Conservation (phyloP, 75 land plant genomes). For the Larix kaempferi region DNA sequence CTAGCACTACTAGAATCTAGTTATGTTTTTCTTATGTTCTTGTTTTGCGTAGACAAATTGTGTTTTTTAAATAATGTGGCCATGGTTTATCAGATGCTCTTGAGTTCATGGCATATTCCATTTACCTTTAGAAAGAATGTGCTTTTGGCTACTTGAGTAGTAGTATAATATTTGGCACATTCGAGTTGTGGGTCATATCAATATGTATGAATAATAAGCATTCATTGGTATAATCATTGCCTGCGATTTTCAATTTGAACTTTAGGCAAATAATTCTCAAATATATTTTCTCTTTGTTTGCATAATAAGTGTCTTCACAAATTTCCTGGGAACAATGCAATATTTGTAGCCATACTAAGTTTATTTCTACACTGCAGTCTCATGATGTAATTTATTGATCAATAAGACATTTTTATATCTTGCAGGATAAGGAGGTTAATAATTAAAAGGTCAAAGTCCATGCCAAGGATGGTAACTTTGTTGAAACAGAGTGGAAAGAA, state of each 20-base stretch:
- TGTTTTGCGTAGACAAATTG: background rate
- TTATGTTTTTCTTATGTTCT: background rate
- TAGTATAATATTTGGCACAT: background rate
- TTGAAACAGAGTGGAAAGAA: conserved; percentile 52
- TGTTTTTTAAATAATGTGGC: background rate
- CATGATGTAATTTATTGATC: background rate
- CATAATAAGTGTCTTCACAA: background rate
- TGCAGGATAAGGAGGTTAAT: conserved; percentile 39
- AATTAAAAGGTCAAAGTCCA: conserved; percentile 45
- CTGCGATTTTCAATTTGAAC: background rate
- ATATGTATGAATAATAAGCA: background rate
- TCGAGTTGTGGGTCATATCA: background rate
- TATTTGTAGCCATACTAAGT: background rate
- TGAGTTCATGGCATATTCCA: too few species aligned
- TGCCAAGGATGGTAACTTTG: conserved; percentile 24
- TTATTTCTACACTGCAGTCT: background rate
- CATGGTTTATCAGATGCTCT: background rate
- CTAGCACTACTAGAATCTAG: too few species aligned
- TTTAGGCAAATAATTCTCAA: background rate
- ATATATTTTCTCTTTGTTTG: background rate
- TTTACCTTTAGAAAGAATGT: background rate
- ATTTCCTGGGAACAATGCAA: background rate
- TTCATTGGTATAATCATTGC: background rate
- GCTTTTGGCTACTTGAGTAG: background rate
- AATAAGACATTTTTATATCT: background rate